Base-by-base conservation (phyloP, 73 alveolate species). In the Paramecium pentaurelia region DNA sequence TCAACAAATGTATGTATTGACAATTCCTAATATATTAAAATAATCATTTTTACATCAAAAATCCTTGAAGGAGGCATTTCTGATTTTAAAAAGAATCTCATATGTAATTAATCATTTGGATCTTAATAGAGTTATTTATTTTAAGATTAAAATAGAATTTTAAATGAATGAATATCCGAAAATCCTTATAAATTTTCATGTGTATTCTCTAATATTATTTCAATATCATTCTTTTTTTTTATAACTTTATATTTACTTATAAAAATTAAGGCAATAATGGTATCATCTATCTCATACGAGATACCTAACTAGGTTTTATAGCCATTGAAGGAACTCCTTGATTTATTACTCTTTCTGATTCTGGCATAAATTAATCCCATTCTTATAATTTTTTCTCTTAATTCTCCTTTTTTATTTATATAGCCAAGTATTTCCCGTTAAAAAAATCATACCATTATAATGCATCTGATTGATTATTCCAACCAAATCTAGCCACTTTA, bases 281-380 rank as follows among this genome's bases (percentile, higher is more conserved):
- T 16, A 54, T 54, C 70, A 54, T 54, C 70, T 54, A 54, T 18
- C 70, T 54, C 70, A 54, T 18, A 1, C 70, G 70, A 54, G 70
- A 54, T 7, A 54, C 70, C 14, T 54, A 18, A 54, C 70, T 54
- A 6, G 70, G 70, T 14, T 54, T 54, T n/a, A 54, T 54, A n/a
- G 70, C 70, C 70, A 54, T 54, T 18, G 14, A 54, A 54, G 70
- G 70, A 54, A 54, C 70, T 8, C 70, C 70, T 54, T 54, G 4
- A 54, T 54, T 54, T 54, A 54, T 54, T n/a, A 54, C 44, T 32
- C 84, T 28, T 25, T 80, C 91, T 3, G 71, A 80, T 32, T 49
- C 73, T 42, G 91, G 91, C 75, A 27, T 25, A 34, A 44, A 47
- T 28, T 27, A 18, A 80, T 80, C 91, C 91, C 91, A 80, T n/a